These are phyloP conservation scores for Moniliophthora roreri DNA, from an alignment of 1,284 basidiomycete genomes.

Conservation along the genomic window DNA sequence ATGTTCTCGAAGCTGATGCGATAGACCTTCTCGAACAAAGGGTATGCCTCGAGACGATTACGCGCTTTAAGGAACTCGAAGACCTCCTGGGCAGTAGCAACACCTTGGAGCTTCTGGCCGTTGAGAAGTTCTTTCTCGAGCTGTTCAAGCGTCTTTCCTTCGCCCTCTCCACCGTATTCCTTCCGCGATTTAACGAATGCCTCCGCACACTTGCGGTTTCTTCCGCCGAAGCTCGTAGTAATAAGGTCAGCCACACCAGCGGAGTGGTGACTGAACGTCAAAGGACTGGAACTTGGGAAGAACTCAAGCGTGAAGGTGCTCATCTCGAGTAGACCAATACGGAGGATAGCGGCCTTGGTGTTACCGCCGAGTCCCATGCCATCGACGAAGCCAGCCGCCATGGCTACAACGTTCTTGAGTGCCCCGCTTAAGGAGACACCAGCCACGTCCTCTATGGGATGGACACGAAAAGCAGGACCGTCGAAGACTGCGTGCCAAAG, in stretches of 20 bases:
- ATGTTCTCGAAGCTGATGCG: constrained; percentile 19
- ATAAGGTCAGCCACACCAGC: constrained; percentile 22
- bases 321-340: constrained; percentile 20
- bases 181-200: constrained; percentile 16
- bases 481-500: constrained; percentile 21
- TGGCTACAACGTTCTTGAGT: constrained; percentile 20
- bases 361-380: constrained; percentile 19
- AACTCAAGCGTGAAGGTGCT: constrained; percentile 19
- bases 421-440: constrained; percentile 20
- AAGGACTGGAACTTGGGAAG: constrained; percentile 16
- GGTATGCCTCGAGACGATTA: constrained; percentile 17
- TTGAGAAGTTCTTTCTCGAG: constrained; percentile 20
- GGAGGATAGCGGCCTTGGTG: constrained; percentile 19
- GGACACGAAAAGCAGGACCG: constrained; percentile 17
- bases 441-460: constrained; percentile 19
- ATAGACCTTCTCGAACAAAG: constrained; percentile 21
- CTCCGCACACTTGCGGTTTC: constrained; percentile 22
- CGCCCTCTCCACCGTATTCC: constrained; percentile 9
- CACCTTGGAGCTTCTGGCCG: constrained; percentile 20
- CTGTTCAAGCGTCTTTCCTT: constrained; percentile 17
- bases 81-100: constrained; percentile 17
- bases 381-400: constrained; percentile 20
- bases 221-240: constrained; percentile 19
- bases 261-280: constrained; percentile 20
- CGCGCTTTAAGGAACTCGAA: constrained; percentile 17